These are phyloP conservation scores for Penicillium turbatum DNA, from an alignment of 495 filamentous ascomycete genomes.

Conservation along the genomic window DNA sequence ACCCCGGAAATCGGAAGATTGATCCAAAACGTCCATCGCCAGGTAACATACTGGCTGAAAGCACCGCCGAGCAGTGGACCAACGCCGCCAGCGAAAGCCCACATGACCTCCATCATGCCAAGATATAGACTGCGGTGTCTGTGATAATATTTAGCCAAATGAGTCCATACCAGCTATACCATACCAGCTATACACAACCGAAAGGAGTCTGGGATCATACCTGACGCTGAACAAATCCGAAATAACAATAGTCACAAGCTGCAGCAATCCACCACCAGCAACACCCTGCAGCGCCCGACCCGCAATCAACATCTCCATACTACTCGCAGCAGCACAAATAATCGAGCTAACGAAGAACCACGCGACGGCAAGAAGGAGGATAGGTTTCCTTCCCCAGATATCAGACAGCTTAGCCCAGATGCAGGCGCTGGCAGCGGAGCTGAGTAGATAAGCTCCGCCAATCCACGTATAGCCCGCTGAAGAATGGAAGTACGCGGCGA, in stretches of 20 bases:
- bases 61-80: constrained; percentile 68
- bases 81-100: constrained; percentile 53
- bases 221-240: constrained; percentile 57
- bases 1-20: constrained; percentile 60
- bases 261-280: constrained; percentile 51
- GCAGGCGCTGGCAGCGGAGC: constrained; percentile 48
- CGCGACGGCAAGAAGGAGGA: constrained; percentile 44
- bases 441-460: constrained; percentile 59
- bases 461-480: constrained; percentile 63
- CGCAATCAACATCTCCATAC: constrained; percentile 52
- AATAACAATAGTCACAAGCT: constrained; percentile 52
- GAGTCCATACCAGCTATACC: no score
- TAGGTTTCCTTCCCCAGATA: constrained; percentile 59
- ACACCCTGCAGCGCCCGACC: constrained; percentile 53
- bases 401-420: constrained; percentile 58
- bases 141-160: constrained; percentile 1
- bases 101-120: constrained; percentile 52
- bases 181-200: no score
- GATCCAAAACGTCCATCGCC: constrained; percentile 72
- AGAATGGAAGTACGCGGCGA: constrained; percentile 53
- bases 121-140: constrained; percentile 51
- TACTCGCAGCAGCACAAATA: constrained; percentile 44
- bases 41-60: constrained; percentile 57
- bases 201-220: constrained; percentile 19
- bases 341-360: constrained; percentile 42